phyloP scores from a whole-genome alignment of 352 stramenopile genomes.

The Pythium utonaiense region DNA sequence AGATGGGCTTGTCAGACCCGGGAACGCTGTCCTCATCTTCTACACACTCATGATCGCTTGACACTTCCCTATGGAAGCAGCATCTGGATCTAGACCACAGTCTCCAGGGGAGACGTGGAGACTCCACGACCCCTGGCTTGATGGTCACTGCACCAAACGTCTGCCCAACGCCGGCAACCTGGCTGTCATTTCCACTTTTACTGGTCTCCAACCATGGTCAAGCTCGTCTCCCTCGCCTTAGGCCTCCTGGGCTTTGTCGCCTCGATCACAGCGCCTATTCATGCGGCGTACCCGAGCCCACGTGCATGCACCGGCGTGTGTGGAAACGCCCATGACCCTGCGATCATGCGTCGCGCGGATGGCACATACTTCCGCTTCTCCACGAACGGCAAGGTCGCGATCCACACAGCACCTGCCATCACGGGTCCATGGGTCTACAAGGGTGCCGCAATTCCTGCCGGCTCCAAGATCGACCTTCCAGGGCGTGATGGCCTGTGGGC shows the following conservation, averaged over 20 bases:
- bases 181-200: neutral
- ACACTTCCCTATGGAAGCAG: neutral
- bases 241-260: neutral
- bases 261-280: neutral
- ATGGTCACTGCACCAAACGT: no score
- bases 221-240: neutral
- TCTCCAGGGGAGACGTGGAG: no score
- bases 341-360: conserved; percentile 42
- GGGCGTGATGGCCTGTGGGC: conserved; percentile 50
- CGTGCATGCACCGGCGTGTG: conserved; percentile 14
- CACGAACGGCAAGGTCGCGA: conserved; percentile 45
- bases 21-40: no score
- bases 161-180: no score
- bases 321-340: conserved; percentile 43
- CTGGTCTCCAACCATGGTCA: conserved; percentile 5
- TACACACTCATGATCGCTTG: no score
- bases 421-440: conserved; percentile 43
- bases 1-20: no score
- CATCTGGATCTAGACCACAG: neutral
- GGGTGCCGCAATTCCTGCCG: conserved; percentile 34
- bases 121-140: no score
- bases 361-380: conserved; percentile 60
- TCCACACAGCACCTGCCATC: conserved; percentile 40
- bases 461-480: conserved; percentile 40
- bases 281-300: conserved; percentile 13